These are phyloP conservation scores for Hericium rajendrae DNA, from an alignment of 768 basidiomycete species.

Conservation along the genomic window DNA sequence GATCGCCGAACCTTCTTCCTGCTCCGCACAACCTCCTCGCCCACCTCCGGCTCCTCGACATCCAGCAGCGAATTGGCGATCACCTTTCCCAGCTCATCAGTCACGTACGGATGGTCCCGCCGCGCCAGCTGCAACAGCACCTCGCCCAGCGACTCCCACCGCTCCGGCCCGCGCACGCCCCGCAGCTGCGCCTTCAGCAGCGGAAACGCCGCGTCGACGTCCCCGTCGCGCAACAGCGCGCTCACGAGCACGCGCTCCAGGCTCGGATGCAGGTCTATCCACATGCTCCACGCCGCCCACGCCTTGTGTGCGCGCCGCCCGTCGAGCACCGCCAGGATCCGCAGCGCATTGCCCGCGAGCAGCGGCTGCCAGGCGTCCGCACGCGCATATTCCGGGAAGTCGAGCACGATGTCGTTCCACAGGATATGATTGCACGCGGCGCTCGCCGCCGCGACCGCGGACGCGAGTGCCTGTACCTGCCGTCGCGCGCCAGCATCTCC, in stretches of 20 bases:
- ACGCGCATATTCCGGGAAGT: conserved; percentile 9
- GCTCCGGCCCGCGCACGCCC: conserved; percentile 1
- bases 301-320: conserved; percentile 6
- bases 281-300: conserved; percentile 6
- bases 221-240: conserved; percentile 9
- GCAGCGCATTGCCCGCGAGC: conserved; percentile 6
- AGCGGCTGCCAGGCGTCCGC: conserved; percentile 12
- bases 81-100: conserved; percentile 7
- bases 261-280: conserved; percentile 7
- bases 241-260: conserved; percentile 1
- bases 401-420: conserved; percentile 11
- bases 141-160: conserved; percentile 22
- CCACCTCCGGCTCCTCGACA: conserved; percentile 10
- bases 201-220: conserved; percentile 8
- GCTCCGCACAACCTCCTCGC: background rate
- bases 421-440: conserved; percentile 4
- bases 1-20: background rate
- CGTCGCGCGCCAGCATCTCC: conserved; percentile 10
- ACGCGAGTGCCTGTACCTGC: conserved; percentile 25
- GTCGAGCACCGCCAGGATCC: conserved; percentile 6
- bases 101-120: conserved; percentile 5
- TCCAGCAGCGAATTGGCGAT: conserved; percentile 18
- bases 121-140: conserved; percentile 15
- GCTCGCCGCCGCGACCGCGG: conserved; percentile 23
- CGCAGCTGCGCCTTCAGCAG: background rate